These are phyloP conservation scores for Dendrobium chrysotoxum DNA, from an alignment of 106 monocot genomes.

Conservation along the genomic window DNA sequence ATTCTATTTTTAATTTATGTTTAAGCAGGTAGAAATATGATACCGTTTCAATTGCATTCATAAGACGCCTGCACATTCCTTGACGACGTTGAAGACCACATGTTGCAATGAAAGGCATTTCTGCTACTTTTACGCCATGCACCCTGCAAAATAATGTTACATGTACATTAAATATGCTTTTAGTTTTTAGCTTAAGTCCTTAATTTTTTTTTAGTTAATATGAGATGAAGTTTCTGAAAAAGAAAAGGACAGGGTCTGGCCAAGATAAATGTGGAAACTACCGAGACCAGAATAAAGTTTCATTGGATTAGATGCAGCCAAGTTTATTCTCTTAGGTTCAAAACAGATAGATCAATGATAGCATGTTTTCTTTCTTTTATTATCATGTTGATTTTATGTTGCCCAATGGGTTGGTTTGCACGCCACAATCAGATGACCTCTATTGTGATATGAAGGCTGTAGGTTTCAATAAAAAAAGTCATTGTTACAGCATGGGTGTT, in stretches of 20 bases:
- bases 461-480: too few relatives aligned
- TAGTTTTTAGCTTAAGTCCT: background rate
- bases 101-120: conserved; percentile 25
- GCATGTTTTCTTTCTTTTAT: background rate
- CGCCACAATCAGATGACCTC: too few relatives aligned
- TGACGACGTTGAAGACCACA: conserved; percentile 20
- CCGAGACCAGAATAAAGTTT: too few relatives aligned
- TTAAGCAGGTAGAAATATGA: background rate
- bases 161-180: background rate
- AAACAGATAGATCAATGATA: background rate
- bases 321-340: too few relatives aligned
- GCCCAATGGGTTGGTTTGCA: background rate
- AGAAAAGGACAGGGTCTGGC: too few relatives aligned
- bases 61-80: conserved; percentile 23
- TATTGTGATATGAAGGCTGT: too few relatives aligned
- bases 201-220: background rate
- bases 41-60: conserved; percentile 23
- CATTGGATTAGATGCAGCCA: too few relatives aligned
- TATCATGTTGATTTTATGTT: conserved; percentile 1
- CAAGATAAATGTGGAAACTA: too few relatives aligned
- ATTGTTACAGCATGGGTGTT: too few relatives aligned
- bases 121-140: conserved; percentile 23
- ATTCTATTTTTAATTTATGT: background rate
- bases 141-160: conserved; percentile 13
- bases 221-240: too few relatives aligned